Conservation (phyloP, 495 filamentous ascomycete species). For the Coniosporium apollinis region DNA sequence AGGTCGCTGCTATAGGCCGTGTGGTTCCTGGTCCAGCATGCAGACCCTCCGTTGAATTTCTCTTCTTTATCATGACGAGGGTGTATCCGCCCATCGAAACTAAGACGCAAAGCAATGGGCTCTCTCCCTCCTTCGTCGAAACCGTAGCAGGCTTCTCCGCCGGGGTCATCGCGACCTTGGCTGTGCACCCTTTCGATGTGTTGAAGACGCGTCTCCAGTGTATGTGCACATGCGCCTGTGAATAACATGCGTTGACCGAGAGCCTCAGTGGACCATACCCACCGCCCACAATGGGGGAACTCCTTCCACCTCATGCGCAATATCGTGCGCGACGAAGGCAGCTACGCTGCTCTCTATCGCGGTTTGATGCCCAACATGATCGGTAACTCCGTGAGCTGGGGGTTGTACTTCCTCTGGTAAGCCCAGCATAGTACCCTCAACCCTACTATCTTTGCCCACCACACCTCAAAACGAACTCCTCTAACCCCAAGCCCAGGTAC, state of each 20-base stretch:
- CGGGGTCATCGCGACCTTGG: slow-evolving; percentile 67
- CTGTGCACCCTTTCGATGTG: slow-evolving; percentile 77
- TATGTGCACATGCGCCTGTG: slow-evolving; percentile 17
- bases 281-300: slow-evolving; percentile 28
- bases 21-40: too few relatives aligned
- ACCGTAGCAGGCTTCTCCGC: slow-evolving; percentile 79
- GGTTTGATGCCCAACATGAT: slow-evolving; percentile 79
- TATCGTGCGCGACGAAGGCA: slow-evolving; percentile 40
- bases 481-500: slow-evolving; percentile 32
- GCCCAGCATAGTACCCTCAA: not conserved
- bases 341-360: slow-evolving; percentile 58
- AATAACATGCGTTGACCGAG: slow-evolving; percentile 27
- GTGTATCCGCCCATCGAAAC: slow-evolving; percentile 24
- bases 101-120: slow-evolving; percentile 25
- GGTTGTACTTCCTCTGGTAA: slow-evolving; percentile 62
- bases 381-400: slow-evolving; percentile 84
- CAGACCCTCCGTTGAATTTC: too few relatives aligned
- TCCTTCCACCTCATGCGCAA: slow-evolving; percentile 38
- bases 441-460: too few relatives aligned
- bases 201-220: slow-evolving; percentile 92
- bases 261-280: slow-evolving; percentile 17
- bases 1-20: too few relatives aligned
- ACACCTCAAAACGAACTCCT: too few relatives aligned
- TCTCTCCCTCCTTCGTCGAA: slow-evolving; percentile 71
- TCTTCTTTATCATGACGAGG: slow-evolving; percentile 24